These are phyloP conservation scores for Skeletonema marinoi DNA, from an alignment of 108 stramenopile genomes.

Conservation along the genomic window DNA sequence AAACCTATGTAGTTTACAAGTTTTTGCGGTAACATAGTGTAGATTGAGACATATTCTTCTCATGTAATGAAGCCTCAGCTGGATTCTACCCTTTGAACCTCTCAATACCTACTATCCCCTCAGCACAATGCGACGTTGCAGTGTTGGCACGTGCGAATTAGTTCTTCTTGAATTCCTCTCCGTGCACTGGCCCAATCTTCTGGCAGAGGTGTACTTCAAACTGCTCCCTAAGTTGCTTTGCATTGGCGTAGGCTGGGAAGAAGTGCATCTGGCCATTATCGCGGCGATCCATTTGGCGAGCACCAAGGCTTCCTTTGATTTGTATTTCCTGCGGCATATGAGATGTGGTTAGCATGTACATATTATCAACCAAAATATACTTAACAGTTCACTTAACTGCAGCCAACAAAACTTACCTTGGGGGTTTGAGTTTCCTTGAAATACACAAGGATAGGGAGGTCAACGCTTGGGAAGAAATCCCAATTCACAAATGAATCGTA, in stretches of 20 bases:
- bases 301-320: conserved; percentile 49
- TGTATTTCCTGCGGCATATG: conserved; percentile 28
- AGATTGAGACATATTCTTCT: background rate
- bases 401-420: conserved; percentile 6
- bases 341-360: background rate
- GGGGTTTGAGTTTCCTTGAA: conserved; percentile 58
- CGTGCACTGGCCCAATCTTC: conserved; percentile 45
- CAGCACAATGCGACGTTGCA: background rate
- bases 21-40: background rate
- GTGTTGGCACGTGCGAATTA: background rate
- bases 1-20: background rate
- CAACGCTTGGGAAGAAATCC: conserved; percentile 48
- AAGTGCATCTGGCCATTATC: conserved; percentile 51
- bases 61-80: background rate
- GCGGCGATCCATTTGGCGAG: conserved; percentile 44
- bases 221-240: conserved; percentile 49
- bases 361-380: background rate
- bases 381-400: background rate
- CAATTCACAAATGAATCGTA: conserved; percentile 48
- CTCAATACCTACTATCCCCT: background rate
- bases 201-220: conserved; percentile 41
- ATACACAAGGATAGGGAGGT: conserved; percentile 55
- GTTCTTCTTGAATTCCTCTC: conserved; percentile 41
- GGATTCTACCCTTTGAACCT: background rate
- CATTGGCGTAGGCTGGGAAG: conserved; percentile 48